These are phyloP conservation scores for Paraconiothyrium sp. DNA, from an alignment of 2,329 filamentous ascomycete genomes.

Conservation along the genomic window DNA sequence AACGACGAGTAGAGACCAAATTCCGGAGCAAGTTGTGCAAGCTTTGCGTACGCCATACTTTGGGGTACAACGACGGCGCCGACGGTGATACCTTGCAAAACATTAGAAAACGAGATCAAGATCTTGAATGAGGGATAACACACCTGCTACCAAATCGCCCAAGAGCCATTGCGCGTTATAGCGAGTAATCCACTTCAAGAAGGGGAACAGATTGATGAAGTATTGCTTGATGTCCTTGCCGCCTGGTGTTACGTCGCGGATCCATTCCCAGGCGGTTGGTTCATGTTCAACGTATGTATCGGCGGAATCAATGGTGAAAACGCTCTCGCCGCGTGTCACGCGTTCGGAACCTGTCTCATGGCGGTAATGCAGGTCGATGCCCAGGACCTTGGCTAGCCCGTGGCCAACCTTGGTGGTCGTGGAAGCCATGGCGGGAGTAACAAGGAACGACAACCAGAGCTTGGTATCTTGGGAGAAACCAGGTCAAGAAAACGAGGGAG, in stretches of 20 bases:
- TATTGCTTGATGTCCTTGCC: constrained; percentile 67
- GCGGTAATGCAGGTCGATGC: constrained; percentile 80
- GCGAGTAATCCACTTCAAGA: constrained; percentile 83
- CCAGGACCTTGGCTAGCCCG: constrained; percentile 78
- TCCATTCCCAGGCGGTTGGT: constrained; percentile 78
- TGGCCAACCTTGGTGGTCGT: constrained; percentile 70
- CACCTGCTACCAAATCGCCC: constrained; percentile 89
- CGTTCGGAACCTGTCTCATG: constrained; percentile 68
- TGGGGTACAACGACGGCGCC: constrained; percentile 88
- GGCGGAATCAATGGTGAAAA: constrained; percentile 75
- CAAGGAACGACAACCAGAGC: constrained; percentile 10
- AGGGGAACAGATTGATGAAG: constrained; percentile 80
- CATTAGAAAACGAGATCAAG: background rate
- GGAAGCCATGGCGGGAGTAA: constrained; percentile 35
- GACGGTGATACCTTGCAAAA: constrained; percentile 68
- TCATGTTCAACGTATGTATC: constrained; percentile 84
- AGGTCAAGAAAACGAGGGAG: constrained; percentile 8
- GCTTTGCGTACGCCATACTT: constrained; percentile 90
- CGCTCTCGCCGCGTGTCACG: constrained; percentile 79
- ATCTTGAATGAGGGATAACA: constrained; percentile 36
- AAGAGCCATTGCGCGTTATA: constrained; percentile 92
- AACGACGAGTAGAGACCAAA: constrained; percentile 96
- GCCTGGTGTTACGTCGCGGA: constrained; percentile 71
- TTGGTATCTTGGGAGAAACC: constrained; percentile 13
- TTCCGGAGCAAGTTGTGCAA: constrained; percentile 79